Conservation (phyloP, 2,329 filamentous ascomycete genomes). For the Venturia carpophila region DNA sequence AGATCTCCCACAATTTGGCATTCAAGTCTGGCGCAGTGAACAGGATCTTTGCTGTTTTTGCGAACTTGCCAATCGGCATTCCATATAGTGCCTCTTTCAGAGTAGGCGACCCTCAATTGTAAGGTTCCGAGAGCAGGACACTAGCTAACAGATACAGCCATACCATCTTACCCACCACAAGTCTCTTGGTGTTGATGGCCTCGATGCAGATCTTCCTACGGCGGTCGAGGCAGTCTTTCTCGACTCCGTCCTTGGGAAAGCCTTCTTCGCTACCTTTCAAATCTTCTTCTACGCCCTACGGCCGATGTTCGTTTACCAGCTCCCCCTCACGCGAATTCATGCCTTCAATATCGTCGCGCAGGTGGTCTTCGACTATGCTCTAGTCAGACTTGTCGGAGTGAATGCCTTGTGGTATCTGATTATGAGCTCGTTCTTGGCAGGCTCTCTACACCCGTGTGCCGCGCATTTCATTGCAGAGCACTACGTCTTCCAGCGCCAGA, state of each 20-base stretch:
- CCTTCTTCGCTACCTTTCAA: constrained; percentile 99
- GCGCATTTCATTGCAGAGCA: constrained; percentile 99
- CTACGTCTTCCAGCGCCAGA: constrained; percentile 42
- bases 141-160: constrained; percentile 45
- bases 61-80: constrained; percentile 90
- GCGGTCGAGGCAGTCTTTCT: constrained; percentile 85
- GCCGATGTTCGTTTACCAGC: constrained; percentile 86
- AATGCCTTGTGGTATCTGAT: constrained; percentile 74
- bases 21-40: constrained; percentile 77
- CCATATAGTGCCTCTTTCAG: constrained; percentile 95
- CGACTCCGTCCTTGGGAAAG: constrained; percentile 90
- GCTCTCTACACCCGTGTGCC: constrained; percentile 85
- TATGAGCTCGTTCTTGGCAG: constrained; percentile 85
- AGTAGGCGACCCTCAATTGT: constrained; percentile 41
- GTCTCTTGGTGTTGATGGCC: constrained; percentile 88
- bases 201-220: constrained; percentile 93
- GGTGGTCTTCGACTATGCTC: constrained; percentile 63
- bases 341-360: constrained; percentile 73
- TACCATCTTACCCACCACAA: constrained; percentile 99
- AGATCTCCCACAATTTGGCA: constrained; percentile 96
- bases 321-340: constrained; percentile 82
- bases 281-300: constrained; percentile 97
- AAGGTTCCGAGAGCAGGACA: neutral
- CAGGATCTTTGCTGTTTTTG: constrained; percentile 79
- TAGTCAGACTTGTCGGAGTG: constrained; percentile 53